phyloP scores from a whole-genome alignment of 306 rosid genomes.

The Prunus davidiana region DNA sequence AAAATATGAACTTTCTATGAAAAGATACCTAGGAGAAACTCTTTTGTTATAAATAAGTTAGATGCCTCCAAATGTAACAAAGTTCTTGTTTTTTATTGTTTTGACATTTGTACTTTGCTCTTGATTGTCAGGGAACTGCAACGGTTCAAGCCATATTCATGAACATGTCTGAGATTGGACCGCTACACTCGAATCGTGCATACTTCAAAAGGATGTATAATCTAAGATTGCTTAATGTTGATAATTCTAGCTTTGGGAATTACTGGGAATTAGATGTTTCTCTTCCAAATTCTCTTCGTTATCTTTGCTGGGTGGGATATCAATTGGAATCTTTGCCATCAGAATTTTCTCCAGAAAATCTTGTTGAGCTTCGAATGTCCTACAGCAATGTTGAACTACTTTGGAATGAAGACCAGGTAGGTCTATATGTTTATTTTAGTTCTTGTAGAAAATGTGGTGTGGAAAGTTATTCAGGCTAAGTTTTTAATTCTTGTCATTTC shows the following conservation, averaged over 20 bases:
- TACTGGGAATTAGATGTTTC: neutral
- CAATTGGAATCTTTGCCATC: slow-evolving; percentile 7
- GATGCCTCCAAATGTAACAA: neutral
- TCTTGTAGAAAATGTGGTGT: neutral
- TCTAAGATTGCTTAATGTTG: slow-evolving; percentile 15
- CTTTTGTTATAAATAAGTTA: neutral
- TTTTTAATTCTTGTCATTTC: neutral
- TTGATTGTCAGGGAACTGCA: slow-evolving; percentile 10
- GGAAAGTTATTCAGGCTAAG: neutral
- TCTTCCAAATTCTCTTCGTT: slow-evolving; percentile 21
- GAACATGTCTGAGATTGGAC: neutral
- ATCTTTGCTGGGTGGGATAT: slow-evolving; percentile 10
- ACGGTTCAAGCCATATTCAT: slow-evolving; percentile 12
- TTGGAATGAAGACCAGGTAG: slow-evolving; percentile 2
- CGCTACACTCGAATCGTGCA: neutral
- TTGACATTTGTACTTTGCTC: neutral
- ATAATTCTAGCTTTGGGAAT: neutral
- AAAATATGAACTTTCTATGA: no score
- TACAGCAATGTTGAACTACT: neutral
- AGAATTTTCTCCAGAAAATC: slow-evolving; percentile 2
- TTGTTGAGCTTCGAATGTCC: slow-evolving; percentile 5
- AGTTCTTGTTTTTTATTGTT: neutral
- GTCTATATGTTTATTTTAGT: neutral
- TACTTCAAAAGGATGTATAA: slow-evolving; percentile 23
- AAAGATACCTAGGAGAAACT: neutral